A percentile compares a stretch with the other conserved stretches of the same genome.
Conservation (phyloP, 768 basidiomycete species). For the Tylopilus felleus region DNA sequence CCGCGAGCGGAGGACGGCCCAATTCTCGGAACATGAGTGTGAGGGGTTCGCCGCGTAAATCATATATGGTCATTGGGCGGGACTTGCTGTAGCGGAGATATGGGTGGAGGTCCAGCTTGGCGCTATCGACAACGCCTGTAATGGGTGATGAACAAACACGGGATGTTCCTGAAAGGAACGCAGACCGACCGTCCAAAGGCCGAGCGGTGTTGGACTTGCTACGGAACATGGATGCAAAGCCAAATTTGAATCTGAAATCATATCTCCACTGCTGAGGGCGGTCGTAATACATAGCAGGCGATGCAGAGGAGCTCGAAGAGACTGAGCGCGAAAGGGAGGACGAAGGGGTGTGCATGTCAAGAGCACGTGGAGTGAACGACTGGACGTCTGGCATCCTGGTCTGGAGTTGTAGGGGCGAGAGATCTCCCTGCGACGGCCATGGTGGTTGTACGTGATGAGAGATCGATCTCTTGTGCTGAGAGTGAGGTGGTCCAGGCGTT, state of each 20-base stretch:
- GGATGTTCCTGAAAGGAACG: background rate
- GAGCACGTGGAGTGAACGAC: conserved; percentile 11
- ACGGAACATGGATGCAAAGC: conserved; percentile 30
- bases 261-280: conserved; percentile 29
- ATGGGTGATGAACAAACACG: background rate
- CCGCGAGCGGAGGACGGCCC: conserved; percentile 38
- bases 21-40: conserved; percentile 47
- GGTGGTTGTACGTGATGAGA: conserved; percentile 1
- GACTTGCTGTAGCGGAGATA: conserved; percentile 23
- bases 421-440: conserved; percentile 20
- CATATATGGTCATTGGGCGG: conserved; percentile 42
- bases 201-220: conserved; percentile 14
- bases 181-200: conserved; percentile 18
- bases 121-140: conserved; percentile 24
- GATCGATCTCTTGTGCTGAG: conserved; percentile 3
- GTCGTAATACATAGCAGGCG: conserved; percentile 17
- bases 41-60: conserved; percentile 45
- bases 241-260: conserved; percentile 33
- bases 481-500: background rate
- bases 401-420: conserved; percentile 21
- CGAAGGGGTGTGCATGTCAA: conserved; percentile 24
- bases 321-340: conserved; percentile 21
- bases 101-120: conserved; percentile 25
- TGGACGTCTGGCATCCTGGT: conserved; percentile 18
- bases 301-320: conserved; percentile 15